Conservation (phyloP, 768 basidiomycete genomes). For the Termitomyces bulborhizus region DNA sequence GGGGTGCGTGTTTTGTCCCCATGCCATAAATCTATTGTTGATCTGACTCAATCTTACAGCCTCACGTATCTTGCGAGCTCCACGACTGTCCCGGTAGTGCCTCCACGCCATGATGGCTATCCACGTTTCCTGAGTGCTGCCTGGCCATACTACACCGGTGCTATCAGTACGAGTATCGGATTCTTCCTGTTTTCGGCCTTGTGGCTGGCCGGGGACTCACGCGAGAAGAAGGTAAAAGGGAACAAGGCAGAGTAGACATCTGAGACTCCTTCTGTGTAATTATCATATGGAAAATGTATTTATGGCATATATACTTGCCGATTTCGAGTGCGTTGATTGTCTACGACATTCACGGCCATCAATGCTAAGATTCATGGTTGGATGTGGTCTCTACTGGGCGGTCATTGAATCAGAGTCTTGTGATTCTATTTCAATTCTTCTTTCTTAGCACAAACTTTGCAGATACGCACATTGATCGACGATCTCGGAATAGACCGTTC, state of each 20-base stretch:
- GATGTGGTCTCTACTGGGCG: not conserved
- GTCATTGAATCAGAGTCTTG: not conserved
- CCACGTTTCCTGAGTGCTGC: constrained; percentile 93
- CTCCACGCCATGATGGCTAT: constrained; percentile 91
- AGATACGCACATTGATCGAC: not conserved
- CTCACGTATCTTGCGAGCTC: constrained; percentile 69
- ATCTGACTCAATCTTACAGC: constrained; percentile 30
- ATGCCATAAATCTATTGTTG: not conserved
- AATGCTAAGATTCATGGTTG: not conserved
- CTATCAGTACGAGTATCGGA: constrained; percentile 79
- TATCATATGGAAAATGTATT: constrained; percentile 7
- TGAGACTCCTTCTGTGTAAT: constrained; percentile 6
- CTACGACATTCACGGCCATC: not conserved
- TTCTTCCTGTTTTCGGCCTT: constrained; percentile 84
- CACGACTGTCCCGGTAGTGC: constrained; percentile 81
- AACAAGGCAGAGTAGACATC: constrained; percentile 36
- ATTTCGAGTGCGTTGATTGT: not conserved
- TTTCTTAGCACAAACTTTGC: not conserved
- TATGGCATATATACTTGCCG: not conserved
- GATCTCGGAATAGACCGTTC: not conserved
- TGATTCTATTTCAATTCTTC: not conserved
- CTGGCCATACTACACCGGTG: constrained; percentile 92
- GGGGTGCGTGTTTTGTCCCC: constrained; percentile 47
- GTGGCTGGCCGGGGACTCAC: constrained; percentile 84
- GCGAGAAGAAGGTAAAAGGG: constrained; percentile 47